A percentile compares a stretch with the other conserved stretches of the same genome.
These are phyloP conservation scores for Sugiyamaella valdiviana DNA, from an alignment of 805 yeast species.

Conservation along the genomic window DNA sequence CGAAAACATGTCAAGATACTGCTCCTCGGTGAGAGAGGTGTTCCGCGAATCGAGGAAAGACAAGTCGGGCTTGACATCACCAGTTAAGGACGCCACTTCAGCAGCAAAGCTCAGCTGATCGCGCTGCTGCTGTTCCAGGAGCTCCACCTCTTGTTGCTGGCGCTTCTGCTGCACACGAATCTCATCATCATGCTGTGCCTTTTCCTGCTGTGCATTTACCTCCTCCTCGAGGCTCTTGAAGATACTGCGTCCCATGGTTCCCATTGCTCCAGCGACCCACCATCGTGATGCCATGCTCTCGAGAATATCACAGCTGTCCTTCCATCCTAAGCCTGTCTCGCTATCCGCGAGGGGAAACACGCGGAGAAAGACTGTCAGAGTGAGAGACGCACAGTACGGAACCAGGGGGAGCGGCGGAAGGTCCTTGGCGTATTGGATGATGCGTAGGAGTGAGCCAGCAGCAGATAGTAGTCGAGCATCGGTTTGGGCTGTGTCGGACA, in stretches of 20 bases:
- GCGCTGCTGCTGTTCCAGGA: not conserved
- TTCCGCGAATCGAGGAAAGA: not conserved
- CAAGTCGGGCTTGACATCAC: not conserved
- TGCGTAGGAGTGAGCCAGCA: conserved; percentile 26
- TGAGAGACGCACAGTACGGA: conserved; percentile 32
- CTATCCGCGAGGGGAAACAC: conserved; percentile 27
- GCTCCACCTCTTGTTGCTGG: not conserved
- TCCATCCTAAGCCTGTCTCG: conserved; percentile 28
- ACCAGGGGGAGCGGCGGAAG: conserved; percentile 32
- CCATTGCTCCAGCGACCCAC: conserved; percentile 36
- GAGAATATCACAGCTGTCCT: conserved; percentile 25
- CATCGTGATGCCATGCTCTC: conserved; percentile 27
- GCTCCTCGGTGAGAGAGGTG: conserved; percentile 20
- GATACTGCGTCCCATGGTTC: conserved; percentile 30
- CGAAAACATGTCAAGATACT: conserved; percentile 30
- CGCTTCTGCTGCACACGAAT: conserved; percentile 3
- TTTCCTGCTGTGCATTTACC: not conserved
- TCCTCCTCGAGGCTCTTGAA: conserved; percentile 20
- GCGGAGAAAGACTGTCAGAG: conserved; percentile 33
- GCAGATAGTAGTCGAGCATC: conserved; percentile 24
- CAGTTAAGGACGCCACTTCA: not conserved
- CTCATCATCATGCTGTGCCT: not conserved
- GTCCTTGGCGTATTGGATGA: conserved; percentile 20
- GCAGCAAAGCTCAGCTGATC: not conserved
- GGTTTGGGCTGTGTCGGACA: conserved; percentile 2